Base-by-base conservation (phyloP, 352 stramenopile genomes). In the Pythium sp. region DNA sequence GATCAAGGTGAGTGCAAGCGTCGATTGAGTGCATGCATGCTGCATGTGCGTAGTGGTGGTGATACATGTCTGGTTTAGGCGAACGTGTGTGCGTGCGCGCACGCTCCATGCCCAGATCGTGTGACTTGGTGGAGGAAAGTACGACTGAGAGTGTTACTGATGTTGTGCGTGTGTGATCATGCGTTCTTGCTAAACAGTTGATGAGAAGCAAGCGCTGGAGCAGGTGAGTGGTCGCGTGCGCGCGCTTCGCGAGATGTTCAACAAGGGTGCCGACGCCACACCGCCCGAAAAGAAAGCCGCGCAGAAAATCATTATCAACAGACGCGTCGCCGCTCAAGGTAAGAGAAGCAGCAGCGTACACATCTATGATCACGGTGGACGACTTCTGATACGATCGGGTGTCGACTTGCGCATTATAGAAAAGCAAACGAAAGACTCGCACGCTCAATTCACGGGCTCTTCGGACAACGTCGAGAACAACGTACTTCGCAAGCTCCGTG, bases 181-280 rank as follows among this genome's bases (percentile, higher is more conserved):
- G 28, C 22, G 14, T 61, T 24, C 32, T 22, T 59, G 56, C 9
- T 30, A 32, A 20, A 47, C 38, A 47, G 26, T 24, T 57, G 34
- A 87, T 38, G 77, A 87, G 57, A 73, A 81, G 26, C 80, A 86
- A 62, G 74, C 82, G 66, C 70, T 83, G 64, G 78, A 79, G 38
- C 65, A 80, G 22, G 67, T 78, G 38, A 73, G 76, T 59, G 83
- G 81, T 53, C 80, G 83, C 58, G 81, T 90, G 32, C 73, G 75
- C 49, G 88, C 84, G 59, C 64, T 91, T 54, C 83, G 83, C 58
- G 79, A 72, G 55, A 91, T 87, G 83, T 91, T 91, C 72, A 87
- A 85, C 70, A 87, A 87, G 58, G 77, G 77, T 12, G 66, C 76
- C 32, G 67, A 69, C 15, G 54, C 54, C 20, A 47, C 59, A 12